Percentiles rank a stretch among this genome's conserved stretches.
phyloP scores from a whole-genome alignment of 2,329 filamentous ascomycete species.

The Aspergillus fumigatus region DNA sequence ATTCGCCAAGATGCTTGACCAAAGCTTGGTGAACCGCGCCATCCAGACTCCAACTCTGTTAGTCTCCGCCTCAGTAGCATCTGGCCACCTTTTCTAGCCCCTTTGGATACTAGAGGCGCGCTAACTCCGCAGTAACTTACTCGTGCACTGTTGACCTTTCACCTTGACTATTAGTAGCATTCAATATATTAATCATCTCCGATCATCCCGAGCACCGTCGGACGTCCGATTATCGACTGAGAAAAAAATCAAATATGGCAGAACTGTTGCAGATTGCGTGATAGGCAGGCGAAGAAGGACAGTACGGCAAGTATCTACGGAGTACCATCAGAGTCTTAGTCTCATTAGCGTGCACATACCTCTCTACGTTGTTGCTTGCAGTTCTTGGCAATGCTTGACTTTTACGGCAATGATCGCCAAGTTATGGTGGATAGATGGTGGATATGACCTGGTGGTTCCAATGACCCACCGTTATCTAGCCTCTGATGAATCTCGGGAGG shows the following conservation, averaged over 20 bases:
- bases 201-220: not conserved
- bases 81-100: not conserved
- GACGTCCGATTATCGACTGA: not conserved
- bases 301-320: not conserved
- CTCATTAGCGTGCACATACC: not conserved
- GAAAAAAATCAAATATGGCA: not conserved
- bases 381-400: not conserved
- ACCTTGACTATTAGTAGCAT: not conserved
- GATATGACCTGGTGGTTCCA: not conserved
- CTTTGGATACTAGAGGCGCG: not conserved
- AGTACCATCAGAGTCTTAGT: not conserved
- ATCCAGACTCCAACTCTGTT: not conserved
- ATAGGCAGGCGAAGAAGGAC: not conserved
- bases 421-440: not conserved
- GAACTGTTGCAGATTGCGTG: not conserved
- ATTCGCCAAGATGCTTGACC: conserved; percentile 4
- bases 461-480: not conserved
- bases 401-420: not conserved
- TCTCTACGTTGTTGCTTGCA: not conserved
- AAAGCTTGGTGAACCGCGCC: conserved; percentile 5
- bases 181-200: not conserved
- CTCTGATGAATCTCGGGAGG: not conserved
- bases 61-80: conserved; percentile 2
- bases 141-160: not conserved
- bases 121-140: not conserved